Evolutionary conservation across 2,329 filamentous ascomycete species (phyloP).

Genomic region (Fusarium palustre): DNA sequence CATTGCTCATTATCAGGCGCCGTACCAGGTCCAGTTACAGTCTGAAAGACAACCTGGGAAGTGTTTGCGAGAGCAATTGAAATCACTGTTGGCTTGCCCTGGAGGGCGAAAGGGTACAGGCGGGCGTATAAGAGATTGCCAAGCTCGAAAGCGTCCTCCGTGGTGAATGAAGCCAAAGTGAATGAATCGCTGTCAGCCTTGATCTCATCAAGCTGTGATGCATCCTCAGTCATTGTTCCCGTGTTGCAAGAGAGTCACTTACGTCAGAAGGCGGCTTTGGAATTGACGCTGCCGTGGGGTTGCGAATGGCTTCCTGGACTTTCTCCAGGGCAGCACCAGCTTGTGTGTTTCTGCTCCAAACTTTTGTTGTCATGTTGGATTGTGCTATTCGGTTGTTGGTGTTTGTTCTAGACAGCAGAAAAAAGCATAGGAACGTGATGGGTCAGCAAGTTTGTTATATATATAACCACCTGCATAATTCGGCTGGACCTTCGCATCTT

Average conservation of each 20-base stretch:
- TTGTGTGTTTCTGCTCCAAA: slow-evolving; percentile 31
- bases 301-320: slow-evolving; percentile 38
- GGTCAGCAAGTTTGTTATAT: slow-evolving; percentile 3
- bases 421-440: not conserved
- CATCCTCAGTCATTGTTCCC: slow-evolving; percentile 3
- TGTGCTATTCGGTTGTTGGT: not conserved
- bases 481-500: slow-evolving; percentile 34
- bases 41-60: slow-evolving; percentile 76
- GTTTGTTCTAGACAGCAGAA: not conserved
- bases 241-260: not conserved
- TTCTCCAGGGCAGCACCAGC: slow-evolving; percentile 34
- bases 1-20: slow-evolving; percentile 78
- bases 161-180: slow-evolving; percentile 67
- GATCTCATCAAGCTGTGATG: slow-evolving; percentile 45
- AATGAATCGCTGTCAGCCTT: slow-evolving; percentile 58
- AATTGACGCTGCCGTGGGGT: slow-evolving; percentile 25
- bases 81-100: slow-evolving; percentile 64
- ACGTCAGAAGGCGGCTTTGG: slow-evolving; percentile 41
- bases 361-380: slow-evolving; percentile 29
- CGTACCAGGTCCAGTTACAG: slow-evolving; percentile 73
- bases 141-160: slow-evolving; percentile 72
- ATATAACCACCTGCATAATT: slow-evolving; percentile 3
- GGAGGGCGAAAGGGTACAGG: slow-evolving; percentile 63
- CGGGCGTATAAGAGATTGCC: slow-evolving; percentile 73
- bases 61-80: slow-evolving; percentile 71